Percentiles rank a stretch among this genome's conserved stretches.
Evolutionary conservation across 169 alveolate species (phyloP).

Genomic region (Theileria orientalis): DNA sequence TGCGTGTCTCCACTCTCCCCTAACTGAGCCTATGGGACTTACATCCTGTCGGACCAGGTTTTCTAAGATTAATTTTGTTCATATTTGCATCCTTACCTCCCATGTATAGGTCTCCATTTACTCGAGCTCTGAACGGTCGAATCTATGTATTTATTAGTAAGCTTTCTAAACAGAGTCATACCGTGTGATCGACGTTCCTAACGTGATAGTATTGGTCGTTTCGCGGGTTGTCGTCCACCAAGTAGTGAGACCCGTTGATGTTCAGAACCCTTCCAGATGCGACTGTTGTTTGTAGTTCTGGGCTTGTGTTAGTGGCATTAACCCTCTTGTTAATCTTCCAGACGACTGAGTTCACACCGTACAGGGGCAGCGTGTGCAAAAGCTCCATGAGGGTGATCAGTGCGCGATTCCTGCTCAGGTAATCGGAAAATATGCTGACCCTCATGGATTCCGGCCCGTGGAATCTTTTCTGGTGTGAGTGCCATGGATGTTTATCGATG

Average conservation of each 20-base stretch:
- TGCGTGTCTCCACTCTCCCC: constrained; percentile 76
- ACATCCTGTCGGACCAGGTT: constrained; percentile 58
- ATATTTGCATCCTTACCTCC: constrained; percentile 21
- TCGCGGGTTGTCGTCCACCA: constrained; percentile 3
- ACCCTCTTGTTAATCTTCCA: constrained; percentile 59
- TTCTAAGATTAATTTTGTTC: not conserved
- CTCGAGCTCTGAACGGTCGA: constrained; percentile 74
- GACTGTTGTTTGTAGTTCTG: not conserved
- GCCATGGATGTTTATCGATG: constrained; percentile 79
- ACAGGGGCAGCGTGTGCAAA: constrained; percentile 73
- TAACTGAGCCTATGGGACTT: constrained; percentile 69
- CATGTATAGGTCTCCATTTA: constrained; percentile 68
- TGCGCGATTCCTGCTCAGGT: constrained; percentile 39
- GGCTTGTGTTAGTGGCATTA: too few species aligned
- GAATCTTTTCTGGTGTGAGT: constrained; percentile 76
- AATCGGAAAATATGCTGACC: constrained; percentile 69
- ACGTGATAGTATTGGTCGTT: constrained; percentile 38
- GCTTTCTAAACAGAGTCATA: not conserved
- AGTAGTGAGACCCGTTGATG: constrained; percentile 26
- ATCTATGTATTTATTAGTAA: constrained; percentile 20
- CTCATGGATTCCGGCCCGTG: constrained; percentile 51
- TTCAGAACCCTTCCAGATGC: constrained; percentile 20
- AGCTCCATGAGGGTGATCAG: constrained; percentile 66
- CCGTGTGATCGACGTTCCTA: constrained; percentile 59
- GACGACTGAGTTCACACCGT: constrained; percentile 74